Base-by-base conservation (phyloP, 2,329 filamentous ascomycete genomes). In the Ophiostoma fasciatum region DNA sequence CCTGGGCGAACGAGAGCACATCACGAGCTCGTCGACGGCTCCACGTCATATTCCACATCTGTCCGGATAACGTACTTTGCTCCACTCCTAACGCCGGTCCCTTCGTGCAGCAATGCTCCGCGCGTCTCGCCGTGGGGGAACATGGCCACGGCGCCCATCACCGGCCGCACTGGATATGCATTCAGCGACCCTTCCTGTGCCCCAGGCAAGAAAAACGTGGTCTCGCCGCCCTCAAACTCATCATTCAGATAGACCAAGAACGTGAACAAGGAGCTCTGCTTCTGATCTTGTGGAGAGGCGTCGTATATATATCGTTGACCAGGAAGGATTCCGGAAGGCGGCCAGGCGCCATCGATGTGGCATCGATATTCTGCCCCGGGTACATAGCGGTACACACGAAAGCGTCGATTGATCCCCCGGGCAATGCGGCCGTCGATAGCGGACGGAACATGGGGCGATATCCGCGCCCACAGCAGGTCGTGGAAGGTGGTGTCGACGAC, bases 321-420 rank as follows among this genome's bases (percentile, higher is more conserved):
- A 0, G 68, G 55, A 2, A 65, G 54, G 30, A 81, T 73, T 2
- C 73, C 74, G 0, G 76, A 81, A 0, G 78, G 77, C 11, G 78
- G 78, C 78, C 78, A 82, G 0, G 77, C 78, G 7, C 78, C 78
- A 45, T 82, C 63, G 40, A 82, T 80, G 44, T 82, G 78, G 40
- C 69, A 73, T 7, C 78, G 61, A 47, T 82, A 82, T 49, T 82
- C 78, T 0, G 78, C 78, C 1, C 77, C 77, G 2, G 77, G 76
- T 0, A 82, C 75, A 40, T 82, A 82, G 46, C 78, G 63, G 44
- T 82, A 82, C 0, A 82, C 75, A 14, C 78, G 64, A 56, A 82
- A 82, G 6, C 78, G 66, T 1, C 78, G 62, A 46, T 82, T 82
- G 37, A 82, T 58, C 0, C 78, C 76, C 5, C 75, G 61, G 0